Base-by-base conservation (phyloP, 2,329 filamentous ascomycete genomes). In the Penicillium palitans region DNA sequence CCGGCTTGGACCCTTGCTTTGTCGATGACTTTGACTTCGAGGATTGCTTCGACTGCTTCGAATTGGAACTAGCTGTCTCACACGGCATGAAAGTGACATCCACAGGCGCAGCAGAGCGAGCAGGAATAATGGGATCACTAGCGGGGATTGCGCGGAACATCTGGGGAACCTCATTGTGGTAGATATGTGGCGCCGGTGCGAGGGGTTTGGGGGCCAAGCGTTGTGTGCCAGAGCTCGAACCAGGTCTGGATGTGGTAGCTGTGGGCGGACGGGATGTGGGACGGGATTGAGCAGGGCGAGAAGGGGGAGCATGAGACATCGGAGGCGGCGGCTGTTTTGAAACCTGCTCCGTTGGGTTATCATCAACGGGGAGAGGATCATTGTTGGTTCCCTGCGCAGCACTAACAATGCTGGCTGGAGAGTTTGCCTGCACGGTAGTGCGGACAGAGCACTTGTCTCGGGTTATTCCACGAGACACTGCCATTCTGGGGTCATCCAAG, bases 1-100 rank as follows among this genome's bases (percentile, higher is more conserved):
- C 40, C 19, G 89, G 84, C 81, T 87, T 80, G 73, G 84, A 76
- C 75, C 84, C 72, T 74, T 80, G 65, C 74, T 82, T 57, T 7
- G 49, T 9, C 17, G 25, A 31, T 27, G 71, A 64, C 46, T 68
- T 66, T 41, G 71, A 64, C 45, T 69, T 67, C 35, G 75, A 70
- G 13, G 73, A 71, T 25, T 19, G 45, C n/a, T 42, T 56, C 17
- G 33, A n/a, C 42, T 47, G 55, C 21, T 54, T 46, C 2, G 42
- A 33, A 21, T 5, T 55, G 17, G 53, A 40, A 29, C 21, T 50
- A 27, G 45, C 45, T 37, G 54, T 56, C 24, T 46, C 81, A 72
- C 62, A 76, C 72, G 64, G 76, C 66, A 67, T 74, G 60, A 62
- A 78, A 64, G 68, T 79, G 76, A 60, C 78, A 40, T 57, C 76